phyloP scores from a whole-genome alignment of 2,329 filamentous ascomycete genomes.

The Sodiomyces alkalinus region DNA sequence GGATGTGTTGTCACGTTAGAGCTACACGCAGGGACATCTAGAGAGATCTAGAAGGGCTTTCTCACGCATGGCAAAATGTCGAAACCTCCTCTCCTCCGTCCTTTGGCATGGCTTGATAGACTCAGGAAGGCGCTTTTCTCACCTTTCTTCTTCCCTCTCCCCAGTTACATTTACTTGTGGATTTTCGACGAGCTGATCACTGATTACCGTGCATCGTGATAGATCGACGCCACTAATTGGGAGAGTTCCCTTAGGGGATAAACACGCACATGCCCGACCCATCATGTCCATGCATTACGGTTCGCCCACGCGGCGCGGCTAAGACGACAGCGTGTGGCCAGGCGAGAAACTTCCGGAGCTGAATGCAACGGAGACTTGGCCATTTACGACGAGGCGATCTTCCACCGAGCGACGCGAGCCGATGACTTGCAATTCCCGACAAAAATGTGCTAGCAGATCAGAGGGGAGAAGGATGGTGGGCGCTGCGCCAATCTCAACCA shows the following conservation, averaged over 20 bases:
- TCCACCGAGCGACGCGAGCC: too few species aligned
- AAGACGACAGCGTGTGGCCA: too few species aligned
- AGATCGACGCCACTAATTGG: slow-evolving; percentile 9
- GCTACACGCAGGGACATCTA: not conserved
- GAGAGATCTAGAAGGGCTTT: slow-evolving; percentile 1
- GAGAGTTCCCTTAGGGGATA: too few species aligned
- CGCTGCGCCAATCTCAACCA: not conserved
- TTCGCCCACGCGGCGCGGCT: too few species aligned
- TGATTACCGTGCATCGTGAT: slow-evolving; percentile 10
- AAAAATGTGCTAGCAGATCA: too few species aligned
- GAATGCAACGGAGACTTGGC: too few species aligned
- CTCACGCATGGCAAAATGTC: not conserved
- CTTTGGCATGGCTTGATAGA: slow-evolving; percentile 1
- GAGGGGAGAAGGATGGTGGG: not conserved
- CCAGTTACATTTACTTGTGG: not conserved
- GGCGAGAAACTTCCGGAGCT: too few species aligned
- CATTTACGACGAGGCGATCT: too few species aligned
- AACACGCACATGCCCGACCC: too few species aligned
- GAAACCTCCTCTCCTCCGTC: not conserved
- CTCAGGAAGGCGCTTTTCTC: slow-evolving; percentile 3
- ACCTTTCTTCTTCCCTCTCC: not conserved
- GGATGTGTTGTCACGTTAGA: not conserved
- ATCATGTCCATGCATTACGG: too few species aligned
- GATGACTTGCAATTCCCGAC: too few species aligned
- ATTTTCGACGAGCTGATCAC: slow-evolving; percentile 2